phyloP scores from a whole-genome alignment of 345 rosid genomes.

The Gynandropsis gynandra region DNA sequence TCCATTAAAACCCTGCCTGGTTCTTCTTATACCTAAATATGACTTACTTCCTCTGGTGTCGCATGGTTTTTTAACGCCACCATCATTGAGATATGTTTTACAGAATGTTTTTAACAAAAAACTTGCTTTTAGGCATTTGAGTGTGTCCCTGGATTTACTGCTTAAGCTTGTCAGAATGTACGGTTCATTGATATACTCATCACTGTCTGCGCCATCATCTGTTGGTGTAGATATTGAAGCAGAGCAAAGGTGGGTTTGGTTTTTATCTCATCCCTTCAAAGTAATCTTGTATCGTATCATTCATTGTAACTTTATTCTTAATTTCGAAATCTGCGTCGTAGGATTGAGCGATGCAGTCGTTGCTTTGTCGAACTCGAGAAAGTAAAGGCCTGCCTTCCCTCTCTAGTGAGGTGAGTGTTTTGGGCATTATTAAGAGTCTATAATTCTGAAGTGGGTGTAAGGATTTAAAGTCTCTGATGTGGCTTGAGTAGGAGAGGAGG shows the following conservation, averaged over 20 bases:
- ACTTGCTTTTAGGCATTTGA: conserved; percentile 48
- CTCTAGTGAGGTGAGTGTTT: conserved; percentile 43
- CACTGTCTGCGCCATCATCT: conserved; percentile 49
- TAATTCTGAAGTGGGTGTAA: not conserved
- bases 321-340: conserved; percentile 19
- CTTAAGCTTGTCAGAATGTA: conserved; percentile 66
- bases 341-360: conserved; percentile 76
- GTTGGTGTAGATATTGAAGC: conserved; percentile 86
- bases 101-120: not conserved
- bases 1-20: too few species aligned
- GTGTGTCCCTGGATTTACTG: conserved; percentile 57
- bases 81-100: not conserved
- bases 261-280: not conserved
- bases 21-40: too few species aligned
- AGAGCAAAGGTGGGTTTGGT: conserved; percentile 52
- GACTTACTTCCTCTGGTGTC: too few species aligned
- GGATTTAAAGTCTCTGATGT: conserved; percentile 10
- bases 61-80: not conserved
- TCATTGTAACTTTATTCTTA: not conserved
- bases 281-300: not conserved
- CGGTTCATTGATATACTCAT: conserved; percentile 58
- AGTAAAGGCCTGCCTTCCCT: conserved; percentile 55
- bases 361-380: conserved; percentile 91
- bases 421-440: not conserved
- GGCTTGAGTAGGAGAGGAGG: conserved; percentile 65